phyloP scores from a whole-genome alignment of 306 rosid genomes.

The Citrullus amarus region DNA sequence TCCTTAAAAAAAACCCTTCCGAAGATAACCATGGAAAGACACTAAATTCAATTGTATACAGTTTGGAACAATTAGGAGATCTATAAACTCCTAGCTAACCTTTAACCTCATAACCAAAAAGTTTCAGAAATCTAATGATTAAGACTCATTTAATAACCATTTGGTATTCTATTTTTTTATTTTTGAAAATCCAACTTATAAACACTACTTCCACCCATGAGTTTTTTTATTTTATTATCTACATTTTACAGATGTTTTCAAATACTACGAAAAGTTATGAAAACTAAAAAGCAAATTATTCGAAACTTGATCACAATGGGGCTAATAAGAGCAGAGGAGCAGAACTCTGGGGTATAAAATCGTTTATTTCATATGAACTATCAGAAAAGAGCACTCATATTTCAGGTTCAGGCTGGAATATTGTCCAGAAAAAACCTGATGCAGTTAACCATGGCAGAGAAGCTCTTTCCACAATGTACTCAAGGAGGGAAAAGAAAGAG shows the following conservation, averaged over 20 bases:
- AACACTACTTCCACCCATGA: no score
- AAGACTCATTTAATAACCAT: background rate
- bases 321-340: background rate
- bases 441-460: background rate
- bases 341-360: background rate
- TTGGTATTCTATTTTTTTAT: no score
- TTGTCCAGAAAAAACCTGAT: background rate
- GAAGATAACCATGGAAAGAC: background rate
- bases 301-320: background rate
- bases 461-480: background rate
- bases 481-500: background rate
- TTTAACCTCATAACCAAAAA: background rate
- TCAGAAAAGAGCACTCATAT: background rate
- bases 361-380: background rate
- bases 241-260: no score
- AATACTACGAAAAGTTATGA: no score
- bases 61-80: background rate
- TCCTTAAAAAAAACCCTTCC: background rate
- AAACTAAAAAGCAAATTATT: no score
- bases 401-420: background rate
- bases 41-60: background rate
- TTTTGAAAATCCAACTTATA: no score
- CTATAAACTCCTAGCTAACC: background rate
- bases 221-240: no score
- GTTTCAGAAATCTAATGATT: background rate